Conservation (phyloP, 208 protist species). For the Acanthamoeba triangularis region DNA sequence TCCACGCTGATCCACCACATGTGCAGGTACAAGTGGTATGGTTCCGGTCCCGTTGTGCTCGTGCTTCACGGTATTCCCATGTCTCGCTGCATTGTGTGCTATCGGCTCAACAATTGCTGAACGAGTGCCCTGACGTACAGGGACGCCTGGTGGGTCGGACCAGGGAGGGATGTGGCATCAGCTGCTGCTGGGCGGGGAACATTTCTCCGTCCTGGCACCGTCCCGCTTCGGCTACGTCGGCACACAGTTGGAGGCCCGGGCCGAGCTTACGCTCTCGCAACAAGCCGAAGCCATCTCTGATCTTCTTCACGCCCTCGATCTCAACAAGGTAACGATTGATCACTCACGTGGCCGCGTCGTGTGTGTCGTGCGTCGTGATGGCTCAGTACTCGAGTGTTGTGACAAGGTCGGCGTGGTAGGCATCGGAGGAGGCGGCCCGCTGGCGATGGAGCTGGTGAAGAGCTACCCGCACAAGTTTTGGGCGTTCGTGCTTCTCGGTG, state of each 20-base stretch:
- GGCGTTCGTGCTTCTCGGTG: not conserved
- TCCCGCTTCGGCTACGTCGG: constrained; percentile 53
- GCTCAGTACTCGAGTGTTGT: not conserved
- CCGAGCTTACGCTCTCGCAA: constrained; percentile 3
- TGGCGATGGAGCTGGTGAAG: constrained; percentile 38
- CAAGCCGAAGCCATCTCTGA: constrained; percentile 17
- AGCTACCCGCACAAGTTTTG: not conserved
- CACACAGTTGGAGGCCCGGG: not conserved
- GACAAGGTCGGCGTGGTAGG: not conserved
- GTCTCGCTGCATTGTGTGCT: no score
- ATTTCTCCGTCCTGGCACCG: constrained; percentile 29
- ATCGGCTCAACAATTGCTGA: no score
- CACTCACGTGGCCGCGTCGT: no score
- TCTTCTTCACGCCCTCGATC: not conserved
- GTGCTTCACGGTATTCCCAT: constrained; percentile 2
- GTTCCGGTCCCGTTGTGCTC: constrained; percentile 31
- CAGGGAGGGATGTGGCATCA: constrained; percentile 47
- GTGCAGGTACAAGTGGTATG: constrained; percentile 33
- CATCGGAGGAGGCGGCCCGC: constrained; percentile 14
- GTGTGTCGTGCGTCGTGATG: no score
- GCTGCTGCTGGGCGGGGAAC: constrained; percentile 14
- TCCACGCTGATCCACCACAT: not conserved
- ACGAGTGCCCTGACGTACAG: not conserved
- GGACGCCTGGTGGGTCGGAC: constrained; percentile 22
- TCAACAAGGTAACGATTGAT: not conserved